A percentile compares a stretch with the other conserved stretches of the same genome.
These are phyloP conservation scores for Reutealis trisperma DNA, from an alignment of 345 rosid species.

Conservation along the genomic window DNA sequence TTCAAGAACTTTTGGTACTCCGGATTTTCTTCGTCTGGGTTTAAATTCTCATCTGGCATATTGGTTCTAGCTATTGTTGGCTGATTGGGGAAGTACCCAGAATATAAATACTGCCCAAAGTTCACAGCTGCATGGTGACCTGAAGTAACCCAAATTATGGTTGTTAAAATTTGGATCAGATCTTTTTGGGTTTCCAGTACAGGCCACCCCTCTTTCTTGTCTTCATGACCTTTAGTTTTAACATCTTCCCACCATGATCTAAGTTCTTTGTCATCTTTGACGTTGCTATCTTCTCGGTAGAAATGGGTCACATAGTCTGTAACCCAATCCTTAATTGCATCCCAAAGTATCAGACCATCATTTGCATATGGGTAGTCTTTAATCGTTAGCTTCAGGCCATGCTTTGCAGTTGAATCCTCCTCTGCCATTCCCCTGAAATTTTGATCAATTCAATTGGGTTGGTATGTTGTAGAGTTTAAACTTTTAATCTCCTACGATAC, in stretches of 20 bases:
- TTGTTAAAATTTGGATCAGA: not conserved
- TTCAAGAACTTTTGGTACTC: conserved; percentile 25
- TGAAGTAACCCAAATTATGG: conserved; percentile 42
- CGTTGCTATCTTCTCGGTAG: conserved; percentile 22
- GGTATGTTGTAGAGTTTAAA: too few species aligned
- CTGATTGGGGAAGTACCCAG: conserved; percentile 44
- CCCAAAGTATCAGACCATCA: conserved; percentile 39
- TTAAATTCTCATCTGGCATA: conserved; percentile 39
- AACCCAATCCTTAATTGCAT: conserved; percentile 34
- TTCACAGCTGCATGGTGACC: conserved; percentile 55
- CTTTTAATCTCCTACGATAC: too few species aligned
- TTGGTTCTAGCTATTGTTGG: conserved; percentile 35
- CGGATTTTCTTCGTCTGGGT: conserved; percentile 18
- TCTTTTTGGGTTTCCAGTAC: conserved; percentile 1
- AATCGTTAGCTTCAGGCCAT: conserved; percentile 33
- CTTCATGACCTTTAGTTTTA: conserved; percentile 25
- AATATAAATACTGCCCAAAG: conserved; percentile 41
- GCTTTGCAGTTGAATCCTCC: conserved; percentile 28
- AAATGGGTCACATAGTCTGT: conserved; percentile 24
- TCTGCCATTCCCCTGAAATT: conserved; percentile 34
- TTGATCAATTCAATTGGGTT: not conserved
- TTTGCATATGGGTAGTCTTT: conserved; percentile 40
- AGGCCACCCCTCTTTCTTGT: conserved; percentile 31
- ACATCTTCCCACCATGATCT: conserved; percentile 43
- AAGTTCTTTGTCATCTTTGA: conserved; percentile 32